Evolutionary conservation across 495 filamentous ascomycete species (phyloP), one percentile per base, ranked within the genome.

Genomic region (Aspergillus affinis): DNA sequence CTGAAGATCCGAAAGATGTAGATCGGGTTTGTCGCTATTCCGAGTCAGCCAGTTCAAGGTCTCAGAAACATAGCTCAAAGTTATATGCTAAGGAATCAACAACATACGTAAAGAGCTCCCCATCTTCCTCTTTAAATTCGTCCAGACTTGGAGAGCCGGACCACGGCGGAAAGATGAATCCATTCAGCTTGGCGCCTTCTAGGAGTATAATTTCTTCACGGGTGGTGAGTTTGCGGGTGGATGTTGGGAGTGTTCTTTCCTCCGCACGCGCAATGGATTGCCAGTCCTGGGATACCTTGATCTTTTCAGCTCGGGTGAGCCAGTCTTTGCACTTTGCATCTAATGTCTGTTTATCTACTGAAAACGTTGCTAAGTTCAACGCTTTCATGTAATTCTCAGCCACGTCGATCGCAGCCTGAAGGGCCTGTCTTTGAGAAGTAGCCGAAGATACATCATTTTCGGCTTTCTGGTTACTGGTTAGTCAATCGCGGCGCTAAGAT

Each of bases 131-230:
- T 27, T 72, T 59, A 63, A 93, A 92, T 26, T 86, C 81, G 5
- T 73, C 65, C 0, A 76, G 47, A 8, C 67, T 66, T 0, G 91
- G 90, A 27, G 82, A 67, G 13, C 72, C 70, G 17, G 82, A 77
- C 94, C 94, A 98, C 5, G 90, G 91, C 9, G 87, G 91, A 65
- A 96, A 98, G 4, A 84, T 77, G 61, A 84, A 88, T 8, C 89
- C 89, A 68, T 96, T 89, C 10, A 98, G 74, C 54, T 86, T 88
- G 15, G 92, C 92, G 3, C 85, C 84, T 61, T 88, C 86, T 10
- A 91, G 77, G 7, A 97, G 72, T 30, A 97, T 86, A 19, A 90
- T 88, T 65, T 94, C 79, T 65, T 98, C 95, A 23, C 82, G 79
- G 5, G 80, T 88, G 8, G 90, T 81, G 53, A 89, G 78, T 58